Conservation (phyloP, 2,329 filamentous ascomycete species). For the Pseudogymnoascus sp. region DNA sequence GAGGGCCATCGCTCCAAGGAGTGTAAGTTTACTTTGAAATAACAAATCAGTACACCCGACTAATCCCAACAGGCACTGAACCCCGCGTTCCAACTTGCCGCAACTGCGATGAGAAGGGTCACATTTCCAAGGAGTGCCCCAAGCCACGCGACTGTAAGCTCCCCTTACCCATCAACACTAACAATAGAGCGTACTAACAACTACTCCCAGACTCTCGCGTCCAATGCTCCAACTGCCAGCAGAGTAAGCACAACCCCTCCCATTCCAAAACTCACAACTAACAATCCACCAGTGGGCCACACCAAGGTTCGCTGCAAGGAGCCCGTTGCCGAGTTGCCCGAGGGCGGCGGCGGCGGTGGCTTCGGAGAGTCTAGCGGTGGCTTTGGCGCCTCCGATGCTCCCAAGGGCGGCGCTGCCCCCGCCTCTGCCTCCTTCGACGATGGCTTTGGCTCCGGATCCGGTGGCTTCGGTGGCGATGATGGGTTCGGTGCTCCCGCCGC, state of each 20-base stretch:
- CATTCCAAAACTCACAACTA: conserved; percentile 13
- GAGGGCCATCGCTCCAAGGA: conserved; percentile 50
- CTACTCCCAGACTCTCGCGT: conserved; percentile 38
- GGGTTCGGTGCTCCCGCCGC: background rate
- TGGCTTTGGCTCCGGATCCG: background rate
- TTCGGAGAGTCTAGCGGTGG: conserved; percentile 12
- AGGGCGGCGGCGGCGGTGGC: conserved; percentile 14
- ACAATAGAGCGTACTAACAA: conserved; percentile 10
- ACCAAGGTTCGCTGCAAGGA: conserved; percentile 33
- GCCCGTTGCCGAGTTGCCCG: conserved; percentile 21
- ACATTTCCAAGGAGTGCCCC: conserved; percentile 48
- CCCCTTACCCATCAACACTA: background rate
- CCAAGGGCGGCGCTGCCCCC: background rate
- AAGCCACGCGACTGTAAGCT: conserved; percentile 45
- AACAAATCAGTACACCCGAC: background rate
- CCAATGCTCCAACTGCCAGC: conserved; percentile 48
- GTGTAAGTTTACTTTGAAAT: conserved; percentile 27
- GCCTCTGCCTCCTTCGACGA: background rate
- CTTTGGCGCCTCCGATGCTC: background rate
- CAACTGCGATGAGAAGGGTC: conserved; percentile 58
- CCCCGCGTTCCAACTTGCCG: conserved; percentile 43
- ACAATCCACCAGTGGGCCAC: conserved; percentile 28
- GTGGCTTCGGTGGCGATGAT: background rate
- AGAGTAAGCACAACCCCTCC: conserved; percentile 27
- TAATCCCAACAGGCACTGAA: conserved; percentile 26